Evolutionary conservation across 495 filamentous ascomycete species (phyloP), one percentile per base, ranked within the genome.

Genomic region (Xylona heveae): DNA sequence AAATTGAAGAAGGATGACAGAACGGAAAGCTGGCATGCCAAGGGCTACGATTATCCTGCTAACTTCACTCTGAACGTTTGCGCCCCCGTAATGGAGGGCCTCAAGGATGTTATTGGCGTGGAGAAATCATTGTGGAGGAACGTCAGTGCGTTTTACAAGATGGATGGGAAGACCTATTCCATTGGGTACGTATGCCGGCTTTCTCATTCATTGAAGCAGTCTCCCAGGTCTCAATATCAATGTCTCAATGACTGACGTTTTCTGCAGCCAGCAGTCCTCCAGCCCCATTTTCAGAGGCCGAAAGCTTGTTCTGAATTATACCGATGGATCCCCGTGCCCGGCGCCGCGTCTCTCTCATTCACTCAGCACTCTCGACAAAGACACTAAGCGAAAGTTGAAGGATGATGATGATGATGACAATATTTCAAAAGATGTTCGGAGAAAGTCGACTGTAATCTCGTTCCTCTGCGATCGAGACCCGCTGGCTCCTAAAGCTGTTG

Each of bases 51-150:
- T 48, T 82, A 90, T 45, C 62, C 61, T 16, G 66, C 74, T 9
- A 95, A 95, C 53, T 95, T 99, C 48, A 94, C 83, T 1, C 47
- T 99, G 34, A 99, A 99, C 45, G 74, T 99, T 42, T 99, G 90
- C 52, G 74, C 66, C 27, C 66, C 83, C 1, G 81, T 93, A 15
- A 65, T 95, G 20, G 78, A 90, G 41, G 51, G 64, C 19, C 50
- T 85, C 13, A 61, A 71, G 15, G 61, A 83, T 40, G 73, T 83
- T 5, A 64, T 69, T 10, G 78, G 71, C 0, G 52, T 95, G 8
- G 60, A 74, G 0, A 56, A 67, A 37, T 44, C 54, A 30, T 43
- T 57, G 23, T 82, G 72, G 71, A 60, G 58, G 56, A 91, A 93
- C 48, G 65, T 95, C 42, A 85, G 79, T 52, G 88, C 88, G n/a